Base-by-base conservation (phyloP, 768 basidiomycete genomes). In the Vararia minispora region DNA sequence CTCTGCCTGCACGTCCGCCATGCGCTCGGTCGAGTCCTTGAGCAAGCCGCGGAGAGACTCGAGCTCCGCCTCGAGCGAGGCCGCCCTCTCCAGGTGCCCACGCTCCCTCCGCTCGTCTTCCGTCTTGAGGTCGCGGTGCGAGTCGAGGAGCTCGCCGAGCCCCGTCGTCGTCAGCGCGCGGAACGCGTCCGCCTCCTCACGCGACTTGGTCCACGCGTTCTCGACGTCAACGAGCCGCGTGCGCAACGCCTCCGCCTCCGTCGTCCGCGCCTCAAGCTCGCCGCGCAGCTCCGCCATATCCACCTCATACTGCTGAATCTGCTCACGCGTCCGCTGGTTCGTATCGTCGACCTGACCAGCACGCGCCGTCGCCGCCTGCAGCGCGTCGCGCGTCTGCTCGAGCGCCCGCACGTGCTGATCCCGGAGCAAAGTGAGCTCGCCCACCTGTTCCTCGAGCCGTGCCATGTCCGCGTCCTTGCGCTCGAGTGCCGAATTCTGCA, bases 111-210 rank as follows among this genome's bases (percentile, higher is more conserved):
- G 73, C 48, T 87, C 85, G 53, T 95, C 88, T 51, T 90, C 89
- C 10, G 80, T 73, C 56, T 74, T 76, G 36, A 91, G 66, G 50
- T 88, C 85, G 25, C 80, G 75, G 63, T 94, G 91, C 2, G 83
- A 79, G 54, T 92, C 87, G 32, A 95, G 65, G 14, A 95, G 66
- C 54, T 92, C 76, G 17, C 89, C 90, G 3, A 95, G 71, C 51
- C 80, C 73, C 33, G 80, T 77, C 2, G 88, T 94, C 2, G 91
- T 91, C 36, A 90, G 64, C 16, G 84, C 81, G 38, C 90, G 69
- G 58, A 91, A 78, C 2, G 83, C 76, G 56, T 95, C 92, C 3
- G 90, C 88, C 63, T 97, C 90, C 60, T 92, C 84, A 11, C 90
- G 76, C 29, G 89, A 88, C 57, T 89, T 85, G 18, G 84, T 74